Evolutionary conservation across 108 stramenopile species (phyloP), one percentile per base, ranked within the genome.

Genomic region (Cyclotella sp.): DNA sequence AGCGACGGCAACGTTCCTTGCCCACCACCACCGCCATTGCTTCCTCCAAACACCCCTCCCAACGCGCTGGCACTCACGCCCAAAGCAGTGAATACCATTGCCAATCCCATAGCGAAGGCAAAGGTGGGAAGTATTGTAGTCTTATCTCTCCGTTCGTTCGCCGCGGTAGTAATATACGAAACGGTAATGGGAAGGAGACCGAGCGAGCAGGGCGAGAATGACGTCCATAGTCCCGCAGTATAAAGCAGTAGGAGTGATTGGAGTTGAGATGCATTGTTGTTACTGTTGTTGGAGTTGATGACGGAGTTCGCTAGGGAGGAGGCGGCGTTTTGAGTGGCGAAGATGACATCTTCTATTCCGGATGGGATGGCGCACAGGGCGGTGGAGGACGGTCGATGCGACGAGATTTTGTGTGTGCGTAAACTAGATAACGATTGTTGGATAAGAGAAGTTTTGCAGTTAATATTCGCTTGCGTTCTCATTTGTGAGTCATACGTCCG

Each of bases 121-220:
- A 92, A 27, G 4, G 93, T 91, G 0, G 93, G 93, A 3, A 90
- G 62, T 6, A 80, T 51, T 15, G 89, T 87, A 15, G 61, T 68
- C 60, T 84, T 84, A 72, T 93, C 92, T 51, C 86, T 55, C 11
- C 88, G 73, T 68, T 89, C 81, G 47, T 89, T 81, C 0, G 90
- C 87, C 27, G 93, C 91, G 12, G 66, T 84, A 46, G 88, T 76
- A 46, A 91, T 90, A 73, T 90, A 90, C 5, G 85, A 85, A 42
- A 92, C 79, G 18, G 93, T 94, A 27, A 94, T 78, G 0, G 93
- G 93, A 12, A 94, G 82, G 12, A 94, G 63, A 0, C 91, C 93
- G 84, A 91, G 81, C 0, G 91, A 91, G 67, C 93, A 94, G 3
- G 93, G 93, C 18, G 86, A 87, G 70, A 91, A 76, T 27, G 85